Percentiles rank a stretch among this genome's conserved stretches.
Conservation (phyloP, 2,329 filamentous ascomycete genomes). For the Chaetomium strumarium region DNA sequence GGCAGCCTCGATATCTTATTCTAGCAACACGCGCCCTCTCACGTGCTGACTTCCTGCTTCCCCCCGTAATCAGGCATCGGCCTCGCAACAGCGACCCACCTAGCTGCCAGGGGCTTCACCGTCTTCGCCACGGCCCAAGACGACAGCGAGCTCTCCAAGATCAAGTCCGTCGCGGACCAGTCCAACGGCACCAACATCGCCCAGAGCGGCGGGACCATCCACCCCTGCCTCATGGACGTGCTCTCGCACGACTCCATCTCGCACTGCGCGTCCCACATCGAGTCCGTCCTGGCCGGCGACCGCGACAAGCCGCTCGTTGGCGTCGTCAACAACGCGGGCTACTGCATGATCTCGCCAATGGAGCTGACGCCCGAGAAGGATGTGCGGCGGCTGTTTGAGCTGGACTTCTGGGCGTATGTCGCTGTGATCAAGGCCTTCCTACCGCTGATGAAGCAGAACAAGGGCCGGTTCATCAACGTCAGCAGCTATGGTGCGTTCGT, state of each 20-base stretch:
- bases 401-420: slow-evolving; percentile 10
- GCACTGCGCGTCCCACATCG: slow-evolving; percentile 4
- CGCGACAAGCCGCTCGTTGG: slow-evolving; percentile 4
- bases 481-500: slow-evolving; percentile 10
- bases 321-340: slow-evolving; percentile 12
- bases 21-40: background rate
- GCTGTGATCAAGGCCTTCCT: slow-evolving; percentile 10
- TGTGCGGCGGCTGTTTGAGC: slow-evolving; percentile 10
- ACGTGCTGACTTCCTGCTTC: background rate
- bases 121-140: slow-evolving; percentile 10
- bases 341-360: slow-evolving; percentile 13
- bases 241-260: slow-evolving; percentile 5
- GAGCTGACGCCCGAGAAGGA: slow-evolving; percentile 9
- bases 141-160: slow-evolving; percentile 1
- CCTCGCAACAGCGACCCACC: slow-evolving; percentile 4
- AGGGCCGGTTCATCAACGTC: slow-evolving; percentile 7
- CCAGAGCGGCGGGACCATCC: background rate
- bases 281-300: slow-evolving; percentile 2
- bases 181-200: background rate
- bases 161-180: background rate
- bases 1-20: background rate
- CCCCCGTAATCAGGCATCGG: slow-evolving; percentile 5
- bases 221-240: slow-evolving; percentile 7
- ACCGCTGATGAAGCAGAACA: slow-evolving; percentile 7
- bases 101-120: slow-evolving; percentile 7